phyloP scores from a whole-genome alignment of 164 flowering plant genomes.

The Kingdonia uniflora region DNA sequence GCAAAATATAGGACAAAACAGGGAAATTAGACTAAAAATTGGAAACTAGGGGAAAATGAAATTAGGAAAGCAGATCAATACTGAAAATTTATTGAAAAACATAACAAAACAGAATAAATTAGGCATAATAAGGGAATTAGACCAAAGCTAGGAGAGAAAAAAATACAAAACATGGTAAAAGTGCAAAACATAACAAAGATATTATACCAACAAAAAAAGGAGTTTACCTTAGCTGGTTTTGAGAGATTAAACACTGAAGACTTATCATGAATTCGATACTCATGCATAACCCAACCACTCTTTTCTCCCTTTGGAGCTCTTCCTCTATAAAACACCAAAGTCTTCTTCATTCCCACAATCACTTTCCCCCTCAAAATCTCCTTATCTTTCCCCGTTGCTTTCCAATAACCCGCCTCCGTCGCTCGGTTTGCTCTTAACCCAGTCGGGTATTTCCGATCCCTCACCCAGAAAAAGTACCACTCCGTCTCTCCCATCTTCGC shows the following conservation, averaged over 20 bases:
- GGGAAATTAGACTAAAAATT: no score
- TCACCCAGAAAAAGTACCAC: conserved; percentile 93
- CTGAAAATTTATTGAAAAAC: not conserved
- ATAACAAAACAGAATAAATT: no score
- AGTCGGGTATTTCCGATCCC: conserved; percentile 92
- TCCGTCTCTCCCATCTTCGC: conserved; percentile 94
- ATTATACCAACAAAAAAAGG: not conserved
- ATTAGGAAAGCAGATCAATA: not conserved
- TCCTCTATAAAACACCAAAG: conserved; percentile 86
- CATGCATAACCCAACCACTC: conserved; percentile 93
- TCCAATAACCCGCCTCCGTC: conserved; percentile 90
- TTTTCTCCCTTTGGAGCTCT: conserved; percentile 96
- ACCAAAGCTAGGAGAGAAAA: no score
- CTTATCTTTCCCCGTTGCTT: conserved; percentile 95
- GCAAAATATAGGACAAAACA: no score
- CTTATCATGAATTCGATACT: conserved; percentile 76
- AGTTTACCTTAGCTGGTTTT: conserved; percentile 51
- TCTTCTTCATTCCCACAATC: conserved; percentile 93
- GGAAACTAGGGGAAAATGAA: not conserved
- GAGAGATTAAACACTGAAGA: conserved; percentile 57
- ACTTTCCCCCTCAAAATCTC: conserved; percentile 65
- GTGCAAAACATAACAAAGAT: conserved; percentile 8
- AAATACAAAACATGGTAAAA: no score
- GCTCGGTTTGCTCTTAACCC: conserved; percentile 93
- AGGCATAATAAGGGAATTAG: no score